These are phyloP conservation scores for Xanthoconium stramineum DNA, from an alignment of 768 basidiomycete genomes.

Conservation along the genomic window DNA sequence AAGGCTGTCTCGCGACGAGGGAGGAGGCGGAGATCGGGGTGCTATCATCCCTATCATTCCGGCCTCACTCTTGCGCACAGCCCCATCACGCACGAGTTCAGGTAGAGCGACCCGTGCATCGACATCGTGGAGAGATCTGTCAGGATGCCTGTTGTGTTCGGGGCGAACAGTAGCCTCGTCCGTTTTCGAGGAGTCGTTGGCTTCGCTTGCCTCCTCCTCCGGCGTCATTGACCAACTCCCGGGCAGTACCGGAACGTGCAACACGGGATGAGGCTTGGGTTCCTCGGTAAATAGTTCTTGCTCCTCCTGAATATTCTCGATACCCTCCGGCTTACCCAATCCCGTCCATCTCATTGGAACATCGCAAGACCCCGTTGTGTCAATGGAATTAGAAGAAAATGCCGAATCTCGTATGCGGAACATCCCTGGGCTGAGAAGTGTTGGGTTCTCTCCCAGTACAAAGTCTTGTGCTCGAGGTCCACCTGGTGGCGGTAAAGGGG, in stretches of 20 bases:
- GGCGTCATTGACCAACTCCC: conserved; percentile 55
- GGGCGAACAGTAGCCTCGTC: conserved; percentile 27
- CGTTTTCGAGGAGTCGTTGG: conserved; percentile 23
- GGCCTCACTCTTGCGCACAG: conserved; percentile 59
- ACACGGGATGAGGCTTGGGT: conserved; percentile 20
- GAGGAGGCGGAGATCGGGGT: conserved; percentile 24
- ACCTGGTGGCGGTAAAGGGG: conserved; percentile 19
- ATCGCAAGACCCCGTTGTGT: conserved; percentile 44
- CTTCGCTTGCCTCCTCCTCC: conserved; percentile 45
- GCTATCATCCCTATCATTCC: conserved; percentile 54
- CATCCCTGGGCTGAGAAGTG: conserved; percentile 52
- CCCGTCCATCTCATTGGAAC: conserved; percentile 66
- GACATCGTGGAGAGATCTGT: conserved; percentile 46
- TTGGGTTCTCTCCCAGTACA: conserved; percentile 24
- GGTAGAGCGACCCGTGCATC: conserved; percentile 51
- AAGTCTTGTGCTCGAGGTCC: conserved; percentile 23
- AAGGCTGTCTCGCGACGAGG: conserved; percentile 25
- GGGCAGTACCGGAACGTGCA: conserved; percentile 41
- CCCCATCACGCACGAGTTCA: conserved; percentile 43
- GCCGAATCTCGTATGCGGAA: conserved; percentile 62
- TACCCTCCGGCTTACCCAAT: conserved; percentile 35
- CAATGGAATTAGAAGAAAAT: conserved; percentile 47
- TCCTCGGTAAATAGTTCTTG: conserved; percentile 29
- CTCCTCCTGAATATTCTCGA: conserved; percentile 36
- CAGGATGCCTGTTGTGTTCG: conserved; percentile 27